These are phyloP conservation scores for Chalciporus sp. DNA, from an alignment of 1,284 basidiomycete species.

Conservation along the genomic window DNA sequence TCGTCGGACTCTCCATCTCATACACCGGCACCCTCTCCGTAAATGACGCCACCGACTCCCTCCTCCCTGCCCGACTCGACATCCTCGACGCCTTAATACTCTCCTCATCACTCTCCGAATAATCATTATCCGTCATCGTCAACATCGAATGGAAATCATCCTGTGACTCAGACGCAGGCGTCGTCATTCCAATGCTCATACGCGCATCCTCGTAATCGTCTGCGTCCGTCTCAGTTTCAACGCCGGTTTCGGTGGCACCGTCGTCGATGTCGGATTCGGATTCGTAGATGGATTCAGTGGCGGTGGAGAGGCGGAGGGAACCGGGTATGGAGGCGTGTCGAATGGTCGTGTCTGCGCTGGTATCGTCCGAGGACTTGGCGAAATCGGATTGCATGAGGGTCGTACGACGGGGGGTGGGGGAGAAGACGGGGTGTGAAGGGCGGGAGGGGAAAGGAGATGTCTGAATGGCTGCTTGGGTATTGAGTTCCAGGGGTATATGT, in stretches of 20 bases:
- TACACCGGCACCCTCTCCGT: constrained; percentile 13
- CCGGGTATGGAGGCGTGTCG: constrained; percentile 31
- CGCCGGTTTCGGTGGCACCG: constrained; percentile 62
- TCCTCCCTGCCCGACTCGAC: constrained; percentile 36
- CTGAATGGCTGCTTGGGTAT: constrained; percentile 43
- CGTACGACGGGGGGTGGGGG: constrained; percentile 37
- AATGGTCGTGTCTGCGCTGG: constrained; percentile 48
- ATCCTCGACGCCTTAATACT: constrained; percentile 66
- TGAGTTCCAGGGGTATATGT: constrained; percentile 31
- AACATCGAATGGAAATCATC: constrained; percentile 78
- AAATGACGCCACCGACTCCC: constrained; percentile 31
- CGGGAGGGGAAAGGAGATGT: constrained; percentile 30
- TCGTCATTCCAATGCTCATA: constrained; percentile 67
- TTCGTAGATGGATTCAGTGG: constrained; percentile 35
- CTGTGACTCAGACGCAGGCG: constrained; percentile 53
- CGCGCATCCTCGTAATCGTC: constrained; percentile 86
- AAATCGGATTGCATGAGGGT: constrained; percentile 52
- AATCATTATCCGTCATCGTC: constrained; percentile 72
- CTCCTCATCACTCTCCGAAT: constrained; percentile 58
- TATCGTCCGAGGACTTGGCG: constrained; percentile 37
- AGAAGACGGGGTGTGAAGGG: constrained; percentile 24
- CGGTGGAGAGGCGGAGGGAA: constrained; percentile 32
- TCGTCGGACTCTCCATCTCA: constrained; percentile 5
- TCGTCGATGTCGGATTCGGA: constrained; percentile 46
- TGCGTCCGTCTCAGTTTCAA: constrained; percentile 66